Base-by-base conservation (phyloP, 306 rosid genomes). In the Gastrolobium villosum region DNA sequence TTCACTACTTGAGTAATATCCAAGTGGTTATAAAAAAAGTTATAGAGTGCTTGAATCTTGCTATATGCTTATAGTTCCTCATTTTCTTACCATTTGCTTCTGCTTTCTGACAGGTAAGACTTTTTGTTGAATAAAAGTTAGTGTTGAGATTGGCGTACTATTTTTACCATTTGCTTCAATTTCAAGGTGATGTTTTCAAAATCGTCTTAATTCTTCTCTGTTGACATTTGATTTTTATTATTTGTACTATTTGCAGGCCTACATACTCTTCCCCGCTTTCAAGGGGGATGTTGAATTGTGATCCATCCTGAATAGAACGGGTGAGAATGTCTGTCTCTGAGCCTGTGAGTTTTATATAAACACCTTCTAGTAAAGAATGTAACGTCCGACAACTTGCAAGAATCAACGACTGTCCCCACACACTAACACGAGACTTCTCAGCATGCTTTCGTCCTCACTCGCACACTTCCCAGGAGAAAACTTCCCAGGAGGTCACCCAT, bases 221-320 rank as follows among this genome's bases (percentile, higher is more conserved):
- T 49, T 72, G 40, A 75, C 80, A 40, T 76, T 39, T 75, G 40
- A 4, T 65, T 65, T 75, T 72, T 75, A 61, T 57, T 56, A 31
- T 54, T 65, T 67, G n/a, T 71, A 43, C 52, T 65, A 79, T 54
- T n/a, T 65, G 62, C 71, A 77, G 84, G 80, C 35, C 59, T 77
- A 40, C 7, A 41, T 67, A 49, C 5, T 68, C 20, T 64, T 79
- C 57, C 63, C 31, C 45, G 48, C 35, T 85, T 74, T 40, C 60
- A 82, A 70, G 72, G 41, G 66, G 60, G 65, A 44, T 55, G 77
- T n/a, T 57, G 75, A 43, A 44, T 9, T 20, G 34, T 14, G 72
- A 75, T 69, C 41, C 77, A 56, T 41, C 49, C 14, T 66, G 53
- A 69, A 74, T 53, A 46, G 65, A 64, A 61, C 52, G 48, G 76